Conservation (phyloP, 2,329 filamentous ascomycete genomes). For the Monosporascus sp. region DNA sequence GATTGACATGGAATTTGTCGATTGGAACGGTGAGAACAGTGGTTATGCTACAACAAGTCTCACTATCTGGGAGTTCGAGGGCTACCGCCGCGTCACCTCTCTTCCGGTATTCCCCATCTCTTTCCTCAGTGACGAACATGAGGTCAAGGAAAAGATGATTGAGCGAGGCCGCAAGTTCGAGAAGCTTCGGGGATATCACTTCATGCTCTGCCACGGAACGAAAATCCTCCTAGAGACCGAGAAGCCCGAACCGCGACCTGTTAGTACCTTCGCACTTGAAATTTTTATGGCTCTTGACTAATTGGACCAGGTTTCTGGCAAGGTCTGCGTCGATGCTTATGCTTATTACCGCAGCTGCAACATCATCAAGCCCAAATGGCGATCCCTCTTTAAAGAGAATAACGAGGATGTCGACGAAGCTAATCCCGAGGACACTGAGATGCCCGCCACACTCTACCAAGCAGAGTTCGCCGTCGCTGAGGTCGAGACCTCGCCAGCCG, state of each 20-base stretch:
- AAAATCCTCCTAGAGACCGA: constrained; percentile 24
- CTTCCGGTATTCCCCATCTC: constrained; percentile 27
- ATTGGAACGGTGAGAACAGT: constrained; percentile 30
- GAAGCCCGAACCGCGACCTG: constrained; percentile 20
- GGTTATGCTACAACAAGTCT: constrained; percentile 21
- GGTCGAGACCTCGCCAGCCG: constrained; percentile 1
- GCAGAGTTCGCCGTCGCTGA: constrained; percentile 2
- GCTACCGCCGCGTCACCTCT: constrained; percentile 19
- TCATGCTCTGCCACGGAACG: constrained; percentile 22
- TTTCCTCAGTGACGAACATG: constrained; percentile 16
- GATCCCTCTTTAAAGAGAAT: constrained; percentile 8
- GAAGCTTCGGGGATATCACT: constrained; percentile 27
- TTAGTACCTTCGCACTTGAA: constrained; percentile 1
- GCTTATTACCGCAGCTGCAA: constrained; percentile 30
- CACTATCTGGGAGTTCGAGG: constrained; percentile 22
- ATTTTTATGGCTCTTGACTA: neutral
- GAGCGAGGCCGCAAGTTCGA: constrained; percentile 29
- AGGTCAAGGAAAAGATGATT: constrained; percentile 19
- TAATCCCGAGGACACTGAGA: constrained; percentile 3
- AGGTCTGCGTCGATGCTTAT: constrained; percentile 29
- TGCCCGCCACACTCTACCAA: constrained; percentile 4
- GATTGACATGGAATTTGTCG: constrained; percentile 28
- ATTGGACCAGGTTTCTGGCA: constrained; percentile 16
- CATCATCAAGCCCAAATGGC: constrained; percentile 23
- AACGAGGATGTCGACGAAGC: neutral